Conservation (phyloP, 495 filamentous ascomycete genomes). For the Rhypophila decipiens region DNA sequence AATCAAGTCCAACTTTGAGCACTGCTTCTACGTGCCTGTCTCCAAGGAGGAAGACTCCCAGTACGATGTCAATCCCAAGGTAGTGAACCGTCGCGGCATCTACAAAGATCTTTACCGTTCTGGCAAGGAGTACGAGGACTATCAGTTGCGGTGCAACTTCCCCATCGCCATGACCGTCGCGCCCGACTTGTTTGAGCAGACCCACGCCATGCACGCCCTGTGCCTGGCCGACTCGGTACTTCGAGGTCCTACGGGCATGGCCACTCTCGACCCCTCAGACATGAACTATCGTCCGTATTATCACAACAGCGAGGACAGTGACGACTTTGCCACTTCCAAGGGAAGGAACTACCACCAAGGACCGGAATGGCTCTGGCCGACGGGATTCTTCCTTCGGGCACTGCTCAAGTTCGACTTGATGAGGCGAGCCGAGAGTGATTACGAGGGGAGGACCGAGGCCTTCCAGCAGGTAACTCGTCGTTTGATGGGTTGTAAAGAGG, state of each 20-base stretch:
- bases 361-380: conserved; percentile 99
- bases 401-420: conserved; percentile 83
- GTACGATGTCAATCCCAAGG: conserved; percentile 71
- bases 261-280: conserved; percentile 87
- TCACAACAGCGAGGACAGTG: conserved; percentile 86
- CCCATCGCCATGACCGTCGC: conserved; percentile 93
- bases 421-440: conserved; percentile 55
- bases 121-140: conserved; percentile 94
- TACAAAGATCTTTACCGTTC: conserved; percentile 95
- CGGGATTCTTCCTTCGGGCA: conserved; percentile 88
- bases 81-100: conserved; percentile 86
- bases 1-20: conserved; percentile 83
- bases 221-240: conserved; percentile 70
- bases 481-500: conserved; percentile 73
- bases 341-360: conserved; percentile 98
- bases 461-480: conserved; percentile 90
- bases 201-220: conserved; percentile 71
- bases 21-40: conserved; percentile 77
- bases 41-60: conserved; percentile 58
- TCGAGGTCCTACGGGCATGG: conserved; percentile 86
- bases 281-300: conserved; percentile 92
- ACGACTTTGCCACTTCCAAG: conserved; percentile 83
- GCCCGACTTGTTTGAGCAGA: conserved; percentile 73
- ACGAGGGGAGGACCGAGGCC: conserved; percentile 64
- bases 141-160: conserved; percentile 92